Base-by-base conservation (phyloP, 805 yeast genomes). In the Wickerhamiella slavikovae region DNA sequence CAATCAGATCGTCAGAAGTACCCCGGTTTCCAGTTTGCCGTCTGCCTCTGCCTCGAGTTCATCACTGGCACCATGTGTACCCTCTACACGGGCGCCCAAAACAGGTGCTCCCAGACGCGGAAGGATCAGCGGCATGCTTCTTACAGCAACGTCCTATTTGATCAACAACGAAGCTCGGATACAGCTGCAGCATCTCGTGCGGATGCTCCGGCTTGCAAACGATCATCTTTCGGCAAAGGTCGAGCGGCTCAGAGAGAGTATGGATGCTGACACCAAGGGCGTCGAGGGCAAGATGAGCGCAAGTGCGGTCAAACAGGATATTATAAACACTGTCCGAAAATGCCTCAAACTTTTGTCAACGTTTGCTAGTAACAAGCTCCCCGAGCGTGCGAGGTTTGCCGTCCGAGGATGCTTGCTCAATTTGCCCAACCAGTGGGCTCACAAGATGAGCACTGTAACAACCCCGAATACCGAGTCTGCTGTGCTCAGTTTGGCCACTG, bases 291-390 rank as follows among this genome's bases (percentile, higher is more conserved):
- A 36, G 36, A 33, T 35, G 23, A 40, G 42, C 42, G 39, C 50
- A 14, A 40, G 42, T 7, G 50, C 48, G 26, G 62, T 83, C 21
- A 75, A 78, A 38, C 66, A 71, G 39, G 98, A 85, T 40, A 79
- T 85, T 21, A 72, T 83, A 6, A 66, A 76, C 1, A 89, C 95
- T 0, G 83, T 89, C 16, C 78, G 79, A 48, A 85, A 80, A 46
- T 80, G 82, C 27, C 82, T 83, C 21, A 68, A 71, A 24, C 68
- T 85, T 22, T 76, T 89, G 8, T 78, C 95, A 3, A 77, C 76
- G 38, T 78, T 79, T 40, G 77, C 82, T 1, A 80, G 83, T 0
- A 67, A 61, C 35, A 67, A 80, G 3, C 49, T 75, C 20, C 79
- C 82, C 5, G 80, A 73, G 38, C 76, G 78, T 3, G 80, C 82